Evolutionary conservation across 805 yeast species (phyloP), one percentile per base, ranked within the genome.

Genomic region (Citeromyces nyonsensis): DNA sequence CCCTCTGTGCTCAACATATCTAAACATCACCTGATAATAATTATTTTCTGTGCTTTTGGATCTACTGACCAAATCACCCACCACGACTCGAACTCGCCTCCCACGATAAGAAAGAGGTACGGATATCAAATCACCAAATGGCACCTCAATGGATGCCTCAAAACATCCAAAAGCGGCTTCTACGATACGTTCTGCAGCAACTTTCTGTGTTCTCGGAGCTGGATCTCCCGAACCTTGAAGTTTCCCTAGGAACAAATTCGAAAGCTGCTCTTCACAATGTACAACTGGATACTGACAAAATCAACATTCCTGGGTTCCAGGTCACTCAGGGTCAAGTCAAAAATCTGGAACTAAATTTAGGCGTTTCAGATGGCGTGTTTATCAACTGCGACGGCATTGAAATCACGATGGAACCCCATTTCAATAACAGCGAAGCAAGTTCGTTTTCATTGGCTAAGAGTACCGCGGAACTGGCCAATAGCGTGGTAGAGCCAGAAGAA

Each of bases 181-280:
- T 86, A 28, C 70, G 80, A 28, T 84, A 83, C 51, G 70, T 85
- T 4, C 64, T 86, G 15, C 82, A 80, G 48, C 88, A 83, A 51
- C 67, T 85, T 29, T 73, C 86, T 10, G 55, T 86, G 28, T 82
- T 86, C 45, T 79, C 94, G 1, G 80, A 77, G 41, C 67, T 85
- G 14, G 93, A 85, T 49, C 59, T 84, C 12, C 78, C 84, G 12
- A 79, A 84, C 46, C 51, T 86, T 33, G 91, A 84, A 44, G 84
- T 86, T 0, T 75, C 93, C 4, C 55, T 82, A 13, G 81, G 82
- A 1, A 57, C 75, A 4, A 64, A 60, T 35, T 54, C 56, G 29
- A 40, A 57, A 50, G 65, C 63, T 49, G 60, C 57, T 36, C 63
- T 68, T 11, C 63, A 68, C 29, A 76, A 82, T 48, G 69, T 86